Evolutionary conservation across 495 filamentous ascomycete genomes (phyloP).

Genomic region (Daldinia childiae): DNA sequence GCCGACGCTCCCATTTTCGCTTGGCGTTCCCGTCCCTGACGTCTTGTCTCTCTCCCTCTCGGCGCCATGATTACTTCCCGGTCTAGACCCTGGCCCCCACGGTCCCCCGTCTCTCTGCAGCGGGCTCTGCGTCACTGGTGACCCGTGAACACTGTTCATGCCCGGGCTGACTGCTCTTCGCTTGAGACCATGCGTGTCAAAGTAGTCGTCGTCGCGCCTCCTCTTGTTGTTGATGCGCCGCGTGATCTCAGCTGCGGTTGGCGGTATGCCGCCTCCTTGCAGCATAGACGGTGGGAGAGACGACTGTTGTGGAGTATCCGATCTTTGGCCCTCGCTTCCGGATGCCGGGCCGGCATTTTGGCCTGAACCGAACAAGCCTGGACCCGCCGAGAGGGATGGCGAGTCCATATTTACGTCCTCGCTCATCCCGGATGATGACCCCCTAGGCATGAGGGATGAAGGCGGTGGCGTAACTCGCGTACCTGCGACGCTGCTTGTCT

Average conservation of each 20-base stretch:
- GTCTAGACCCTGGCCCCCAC: slow-evolving; percentile 79
- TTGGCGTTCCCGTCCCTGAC: slow-evolving; percentile 51
- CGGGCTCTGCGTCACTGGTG: slow-evolving; percentile 86
- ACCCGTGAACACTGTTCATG: slow-evolving; percentile 83
- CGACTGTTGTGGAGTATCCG: slow-evolving; percentile 56
- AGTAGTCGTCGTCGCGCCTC: slow-evolving; percentile 88
- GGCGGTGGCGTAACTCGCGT: slow-evolving; percentile 73
- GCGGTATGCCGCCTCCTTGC: slow-evolving; percentile 46
- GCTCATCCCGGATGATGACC: slow-evolving; percentile 69
- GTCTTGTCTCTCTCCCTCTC: slow-evolving; percentile 50
- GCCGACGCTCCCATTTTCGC: slow-evolving; percentile 53
- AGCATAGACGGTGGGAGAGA: slow-evolving; percentile 50
- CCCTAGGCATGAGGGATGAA: slow-evolving; percentile 59
- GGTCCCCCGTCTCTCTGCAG: slow-evolving; percentile 72
- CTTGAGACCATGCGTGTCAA: slow-evolving; percentile 90
- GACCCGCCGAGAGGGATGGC: slow-evolving; percentile 64
- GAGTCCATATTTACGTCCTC: slow-evolving; percentile 84
- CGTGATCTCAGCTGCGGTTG: slow-evolving; percentile 72
- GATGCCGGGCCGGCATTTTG: slow-evolving; percentile 21
- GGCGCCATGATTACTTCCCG: slow-evolving; percentile 65
- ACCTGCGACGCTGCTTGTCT: slow-evolving; percentile 59
- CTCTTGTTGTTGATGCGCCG: slow-evolving; percentile 77
- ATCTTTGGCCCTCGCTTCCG: slow-evolving; percentile 39
- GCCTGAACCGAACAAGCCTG: slow-evolving; percentile 38
- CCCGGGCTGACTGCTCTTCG: slow-evolving; percentile 92